These are phyloP conservation scores for Hamigera avellanea DNA, from an alignment of 495 filamentous ascomycete species.

Conservation along the genomic window DNA sequence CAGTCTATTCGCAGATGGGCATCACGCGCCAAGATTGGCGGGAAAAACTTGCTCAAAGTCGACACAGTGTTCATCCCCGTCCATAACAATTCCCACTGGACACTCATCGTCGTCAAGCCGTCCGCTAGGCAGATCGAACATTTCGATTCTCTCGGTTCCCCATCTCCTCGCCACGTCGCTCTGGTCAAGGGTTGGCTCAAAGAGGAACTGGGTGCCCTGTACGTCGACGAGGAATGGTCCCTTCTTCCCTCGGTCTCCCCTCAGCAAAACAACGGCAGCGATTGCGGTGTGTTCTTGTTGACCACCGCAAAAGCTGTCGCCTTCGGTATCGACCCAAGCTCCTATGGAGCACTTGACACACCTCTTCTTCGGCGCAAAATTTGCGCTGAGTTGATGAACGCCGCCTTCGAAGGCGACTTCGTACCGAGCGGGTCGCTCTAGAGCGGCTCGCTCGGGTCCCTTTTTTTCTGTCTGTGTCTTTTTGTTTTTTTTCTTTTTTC, in stretches of 20 bases:
- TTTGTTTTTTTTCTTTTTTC: constrained; percentile 6
- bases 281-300: constrained; percentile 74
- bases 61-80: constrained; percentile 55
- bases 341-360: constrained; percentile 46
- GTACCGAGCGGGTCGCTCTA: constrained; percentile 12
- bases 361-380: constrained; percentile 48
- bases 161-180: constrained; percentile 18
- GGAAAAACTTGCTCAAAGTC: constrained; percentile 38
- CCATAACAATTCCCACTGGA: constrained; percentile 39
- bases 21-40: constrained; percentile 43
- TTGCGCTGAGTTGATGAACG: constrained; percentile 57
- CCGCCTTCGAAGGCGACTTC: constrained; percentile 44
- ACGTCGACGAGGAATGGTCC: constrained; percentile 51
- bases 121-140: constrained; percentile 52
- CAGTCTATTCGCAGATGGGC: constrained; percentile 39
- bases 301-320: constrained; percentile 63
- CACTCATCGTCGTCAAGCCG: constrained; percentile 60
- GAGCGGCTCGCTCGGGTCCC: neutral
- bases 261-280: constrained; percentile 55
- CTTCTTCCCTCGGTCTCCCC: constrained; percentile 34
- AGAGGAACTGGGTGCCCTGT: constrained; percentile 44
- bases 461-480: neutral
- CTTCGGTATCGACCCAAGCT: constrained; percentile 48
- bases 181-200: constrained; percentile 44
- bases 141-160: constrained; percentile 56